Percentiles rank a stretch among this genome's conserved stretches.
Conservation (phyloP, 495 filamentous ascomycete species). For the Aspergillus olivimuriae region DNA sequence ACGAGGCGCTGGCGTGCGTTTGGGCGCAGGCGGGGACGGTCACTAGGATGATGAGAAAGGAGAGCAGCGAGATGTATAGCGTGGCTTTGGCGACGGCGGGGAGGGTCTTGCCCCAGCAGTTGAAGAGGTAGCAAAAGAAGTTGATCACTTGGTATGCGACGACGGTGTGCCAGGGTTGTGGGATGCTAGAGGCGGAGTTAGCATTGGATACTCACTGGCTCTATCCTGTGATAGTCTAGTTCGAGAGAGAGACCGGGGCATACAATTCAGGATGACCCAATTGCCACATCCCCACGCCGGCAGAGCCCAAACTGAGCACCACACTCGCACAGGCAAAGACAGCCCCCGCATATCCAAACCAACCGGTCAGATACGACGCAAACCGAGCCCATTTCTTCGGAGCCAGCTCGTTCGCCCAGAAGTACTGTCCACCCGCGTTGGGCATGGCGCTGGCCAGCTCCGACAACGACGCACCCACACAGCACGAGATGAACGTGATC, state of each 20-base stretch:
- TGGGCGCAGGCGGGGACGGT: neutral
- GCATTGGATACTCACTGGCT: constrained; percentile 4
- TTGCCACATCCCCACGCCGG: constrained; percentile 51
- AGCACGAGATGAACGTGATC: constrained; percentile 47
- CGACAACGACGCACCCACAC: constrained; percentile 48
- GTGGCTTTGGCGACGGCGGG: constrained; percentile 44
- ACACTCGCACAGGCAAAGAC: constrained; percentile 55
- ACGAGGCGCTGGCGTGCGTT: neutral
- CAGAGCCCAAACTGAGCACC: constrained; percentile 46
- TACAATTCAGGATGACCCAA: constrained; percentile 53
- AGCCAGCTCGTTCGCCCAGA: constrained; percentile 54
- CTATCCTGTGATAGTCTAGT: no score
- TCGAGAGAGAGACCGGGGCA: constrained; percentile 6
- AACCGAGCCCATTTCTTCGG: constrained; percentile 46
- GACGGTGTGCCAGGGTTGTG: constrained; percentile 50
- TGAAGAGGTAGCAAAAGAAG: constrained; percentile 52
- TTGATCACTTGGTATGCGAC: constrained; percentile 49
- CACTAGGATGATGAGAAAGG: constrained; percentile 24
- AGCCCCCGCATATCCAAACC: constrained; percentile 51
- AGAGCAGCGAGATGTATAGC: constrained; percentile 47
- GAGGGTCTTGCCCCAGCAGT: constrained; percentile 49
- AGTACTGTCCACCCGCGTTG: constrained; percentile 60
- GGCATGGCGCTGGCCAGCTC: constrained; percentile 55
- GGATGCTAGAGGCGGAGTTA: constrained; percentile 27
- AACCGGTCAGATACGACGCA: constrained; percentile 51